Base-by-base conservation (phyloP, 192 early-diverging fungal genomes). In the Entomortierella chlamydospora region DNA sequence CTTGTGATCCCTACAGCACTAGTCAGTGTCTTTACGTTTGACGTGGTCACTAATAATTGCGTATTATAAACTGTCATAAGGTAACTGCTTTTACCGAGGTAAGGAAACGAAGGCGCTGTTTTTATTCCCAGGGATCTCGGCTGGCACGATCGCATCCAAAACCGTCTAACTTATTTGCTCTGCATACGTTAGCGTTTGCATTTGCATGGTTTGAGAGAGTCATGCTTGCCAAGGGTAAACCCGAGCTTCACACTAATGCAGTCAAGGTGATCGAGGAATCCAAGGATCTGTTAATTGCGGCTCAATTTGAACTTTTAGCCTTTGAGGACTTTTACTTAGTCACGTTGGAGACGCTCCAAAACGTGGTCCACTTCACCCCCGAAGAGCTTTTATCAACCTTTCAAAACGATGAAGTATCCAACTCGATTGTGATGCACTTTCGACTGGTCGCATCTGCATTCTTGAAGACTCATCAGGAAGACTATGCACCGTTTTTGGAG, bases 11-110 rank as follows among this genome's bases (percentile, higher is more conserved):
- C 13, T 9, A 20, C 4, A 47, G 45, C 45, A 17, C 15, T 20
- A n/a, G n/a, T n/a, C n/a, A n/a, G n/a, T n/a, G n/a, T n/a, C n/a
- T n/a, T n/a, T n/a, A n/a, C n/a, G n/a, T n/a, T n/a, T n/a, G n/a
- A n/a, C n/a, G n/a, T n/a, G n/a, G n/a, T n/a, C n/a, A n/a, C n/a
- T n/a, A n/a, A n/a, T n/a, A n/a, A n/a, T n/a, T n/a, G n/a, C n/a
- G n/a, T n/a, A n/a, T n/a, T n/a, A n/a, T n/a, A n/a, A n/a, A n/a
- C n/a, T n/a, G n/a, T n/a, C n/a, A n/a, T n/a, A n/a, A 87, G 86
- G 88, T 45, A 90, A 89, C 61, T 90, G 89, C 64, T 90, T 90
- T 57, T 90, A 87, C 66, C 64, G 89, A 82, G 89, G 88, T 87
- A 84, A 56, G 25, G n/a, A n/a, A n/a, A n/a, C n/a, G n/a, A n/a